These are phyloP conservation scores for Dichotomopilus funicola DNA, from an alignment of 2,329 filamentous ascomycete species.

Conservation along the genomic window DNA sequence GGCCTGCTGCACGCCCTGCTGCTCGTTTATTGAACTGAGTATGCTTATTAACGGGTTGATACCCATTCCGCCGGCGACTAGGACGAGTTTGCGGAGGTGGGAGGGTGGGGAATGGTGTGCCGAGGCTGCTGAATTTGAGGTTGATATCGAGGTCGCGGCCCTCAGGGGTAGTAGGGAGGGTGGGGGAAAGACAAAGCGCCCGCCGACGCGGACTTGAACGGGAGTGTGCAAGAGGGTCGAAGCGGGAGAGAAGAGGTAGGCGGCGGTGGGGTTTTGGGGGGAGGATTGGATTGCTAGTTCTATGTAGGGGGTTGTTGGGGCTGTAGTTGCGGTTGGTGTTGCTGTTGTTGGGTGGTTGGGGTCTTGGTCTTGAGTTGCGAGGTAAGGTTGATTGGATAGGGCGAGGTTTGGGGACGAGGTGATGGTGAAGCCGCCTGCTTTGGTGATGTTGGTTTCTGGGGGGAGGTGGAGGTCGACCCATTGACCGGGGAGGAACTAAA, in stretches of 20 bases:
- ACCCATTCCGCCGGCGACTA: conserved; percentile 76
- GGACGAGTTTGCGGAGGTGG: conserved; percentile 53
- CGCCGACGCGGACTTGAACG: conserved; percentile 67
- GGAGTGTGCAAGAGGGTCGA: conserved; percentile 48
- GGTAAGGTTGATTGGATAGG: conserved; percentile 9
- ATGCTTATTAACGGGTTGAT: conserved; percentile 79
- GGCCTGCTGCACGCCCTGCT: no score
- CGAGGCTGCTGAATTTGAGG: conserved; percentile 13
- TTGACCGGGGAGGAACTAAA: conserved; percentile 70
- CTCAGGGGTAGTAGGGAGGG: conserved; percentile 21
- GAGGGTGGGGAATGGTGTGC: conserved; percentile 26
- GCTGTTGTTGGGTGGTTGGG: background rate
- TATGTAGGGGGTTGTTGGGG: conserved; percentile 41
- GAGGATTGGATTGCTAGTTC: conserved; percentile 75
- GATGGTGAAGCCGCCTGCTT: conserved; percentile 82
- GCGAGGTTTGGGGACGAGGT: conserved; percentile 64
- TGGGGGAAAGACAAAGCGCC: conserved; percentile 75
- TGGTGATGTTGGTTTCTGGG: conserved; percentile 56
- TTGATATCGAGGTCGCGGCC: no score
- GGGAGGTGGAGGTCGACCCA: conserved; percentile 84
- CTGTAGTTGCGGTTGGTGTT: background rate
- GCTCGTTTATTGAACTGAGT: conserved; percentile 51
- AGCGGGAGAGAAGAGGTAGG: conserved; percentile 63
- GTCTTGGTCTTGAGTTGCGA: background rate
- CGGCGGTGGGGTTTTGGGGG: conserved; percentile 63